Evolutionary conservation across 2,329 filamentous ascomycete genomes (phyloP), one percentile per base, ranked within the genome.

Genomic region (Ceratocystiopsis sp.): DNA sequence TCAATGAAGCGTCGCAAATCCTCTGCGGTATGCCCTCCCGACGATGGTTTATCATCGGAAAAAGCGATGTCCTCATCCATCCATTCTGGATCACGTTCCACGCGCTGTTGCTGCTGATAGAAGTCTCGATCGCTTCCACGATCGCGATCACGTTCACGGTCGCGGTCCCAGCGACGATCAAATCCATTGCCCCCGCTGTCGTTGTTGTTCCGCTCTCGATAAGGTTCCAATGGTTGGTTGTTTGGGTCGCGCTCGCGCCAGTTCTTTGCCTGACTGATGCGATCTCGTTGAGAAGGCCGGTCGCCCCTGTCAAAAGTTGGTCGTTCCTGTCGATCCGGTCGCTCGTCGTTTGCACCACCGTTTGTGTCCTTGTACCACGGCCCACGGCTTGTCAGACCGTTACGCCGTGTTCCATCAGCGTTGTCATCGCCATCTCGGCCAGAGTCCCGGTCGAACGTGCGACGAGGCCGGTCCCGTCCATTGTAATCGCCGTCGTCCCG

Each of bases 1-100:
- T 93, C 84, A 69, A 94, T 94, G 77, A 89, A 95, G 51, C 84
- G 84, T 62, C 93, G 80, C 59, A 95, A 93, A 51, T 95, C 87
- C 55, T 93, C 86, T 54, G 84, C 80, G 1, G 86, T 94, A 53
- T 84, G 82, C 6, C 70, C 34, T 10, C 41, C 38, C 10, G 25
- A 29, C 4, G 38, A 36, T 9, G 42, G 45, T 21, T 43, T 42
- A 12, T 38, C 43, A 13, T 47, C 43, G 14, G n/a, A 37, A n/a
- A 42, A 35, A 2, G 21, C 34, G 10, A 35, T 36, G 9, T 41
- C 46, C 46, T 79, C 72, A 55, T 93, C 85, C 59, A 94, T 69
- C 89, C 87, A 94, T 60, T 94, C 87, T 6, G 89, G 87, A 41
- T 93, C 84, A 50, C 83, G 78, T 56, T 93, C 85, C 50, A 71